phyloP scores from a whole-genome alignment of 78 protist genomes.

The Bodo saltans region DNA sequence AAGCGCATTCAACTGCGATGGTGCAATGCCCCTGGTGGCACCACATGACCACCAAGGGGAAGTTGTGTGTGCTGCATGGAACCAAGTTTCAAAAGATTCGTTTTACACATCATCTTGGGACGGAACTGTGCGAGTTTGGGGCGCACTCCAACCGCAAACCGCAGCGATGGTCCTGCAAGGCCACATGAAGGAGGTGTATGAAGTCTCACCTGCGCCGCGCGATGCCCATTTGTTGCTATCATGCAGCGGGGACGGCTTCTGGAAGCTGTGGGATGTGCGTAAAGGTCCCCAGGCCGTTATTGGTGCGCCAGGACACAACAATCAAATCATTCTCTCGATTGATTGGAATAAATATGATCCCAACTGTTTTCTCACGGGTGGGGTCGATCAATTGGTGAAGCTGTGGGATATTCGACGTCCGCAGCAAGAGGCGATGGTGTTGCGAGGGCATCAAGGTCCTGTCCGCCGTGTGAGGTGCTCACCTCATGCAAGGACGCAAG shows the following conservation, averaged over 20 bases:
- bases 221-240: constrained; percentile 52
- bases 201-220: constrained; percentile 63
- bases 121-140: constrained; percentile 56
- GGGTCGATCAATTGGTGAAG: constrained; percentile 59
- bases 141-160: neutral
- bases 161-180: constrained; percentile 51
- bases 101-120: constrained; percentile 68
- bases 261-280: constrained; percentile 65
- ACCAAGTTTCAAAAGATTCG: constrained; percentile 35
- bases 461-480: constrained; percentile 67
- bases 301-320: constrained; percentile 58
- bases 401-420: constrained; percentile 68
- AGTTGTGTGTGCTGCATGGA: constrained; percentile 67
- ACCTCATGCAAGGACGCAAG: constrained; percentile 57
- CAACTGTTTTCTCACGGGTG: constrained; percentile 55
- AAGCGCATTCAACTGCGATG: neutral
- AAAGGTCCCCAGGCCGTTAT: neutral
- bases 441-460: constrained; percentile 63
- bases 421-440: constrained; percentile 26
- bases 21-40: constrained; percentile 16
- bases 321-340: constrained; percentile 53
- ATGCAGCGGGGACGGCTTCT: constrained; percentile 61
- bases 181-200: constrained; percentile 70
- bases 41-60: constrained; percentile 63
- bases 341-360: constrained; percentile 76